phyloP scores from a whole-genome alignment of 495 filamentous ascomycete genomes.

The Schizothecium vesticola region DNA sequence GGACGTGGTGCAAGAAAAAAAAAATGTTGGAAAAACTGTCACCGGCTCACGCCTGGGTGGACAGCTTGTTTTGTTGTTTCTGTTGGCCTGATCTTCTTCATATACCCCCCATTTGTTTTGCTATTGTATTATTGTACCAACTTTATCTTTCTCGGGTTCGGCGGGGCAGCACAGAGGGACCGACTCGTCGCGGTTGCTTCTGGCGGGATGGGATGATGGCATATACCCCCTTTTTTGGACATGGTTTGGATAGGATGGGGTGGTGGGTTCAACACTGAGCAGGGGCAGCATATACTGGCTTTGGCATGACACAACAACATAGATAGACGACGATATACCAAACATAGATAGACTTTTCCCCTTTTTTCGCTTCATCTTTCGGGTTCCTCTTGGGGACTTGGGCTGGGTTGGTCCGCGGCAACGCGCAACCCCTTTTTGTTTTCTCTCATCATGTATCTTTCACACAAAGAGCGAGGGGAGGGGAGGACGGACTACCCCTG shows the following conservation, averaged over 20 bases:
- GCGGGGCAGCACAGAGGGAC: background rate
- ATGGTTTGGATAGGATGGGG: background rate
- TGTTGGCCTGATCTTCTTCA: constrained; percentile 1
- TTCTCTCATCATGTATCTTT: constrained; percentile 1
- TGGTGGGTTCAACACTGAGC: background rate
- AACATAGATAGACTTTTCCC: constrained; percentile 7
- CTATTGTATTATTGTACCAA: constrained; percentile 7
- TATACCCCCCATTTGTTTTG: constrained; percentile 7
- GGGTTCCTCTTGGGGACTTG: background rate
- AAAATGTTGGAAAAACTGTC: background rate
- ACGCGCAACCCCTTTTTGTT: constrained; percentile 4
- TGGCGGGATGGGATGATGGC: background rate
- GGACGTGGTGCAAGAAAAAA: background rate
- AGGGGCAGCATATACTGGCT: background rate
- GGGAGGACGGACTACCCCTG: background rate
- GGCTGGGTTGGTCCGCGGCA: background rate
- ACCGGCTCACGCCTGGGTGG: background rate
- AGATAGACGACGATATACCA: constrained; percentile 6
- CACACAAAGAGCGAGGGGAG: background rate
- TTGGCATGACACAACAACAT: constrained; percentile 1
- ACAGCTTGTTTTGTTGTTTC: background rate
- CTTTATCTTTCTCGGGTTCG: constrained; percentile 3
- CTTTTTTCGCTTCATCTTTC: background rate
- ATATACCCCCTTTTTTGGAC: background rate
- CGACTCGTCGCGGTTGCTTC: background rate